Base-by-base conservation (phyloP, 2,329 filamentous ascomycete species). In the Didymella keratinophila region DNA sequence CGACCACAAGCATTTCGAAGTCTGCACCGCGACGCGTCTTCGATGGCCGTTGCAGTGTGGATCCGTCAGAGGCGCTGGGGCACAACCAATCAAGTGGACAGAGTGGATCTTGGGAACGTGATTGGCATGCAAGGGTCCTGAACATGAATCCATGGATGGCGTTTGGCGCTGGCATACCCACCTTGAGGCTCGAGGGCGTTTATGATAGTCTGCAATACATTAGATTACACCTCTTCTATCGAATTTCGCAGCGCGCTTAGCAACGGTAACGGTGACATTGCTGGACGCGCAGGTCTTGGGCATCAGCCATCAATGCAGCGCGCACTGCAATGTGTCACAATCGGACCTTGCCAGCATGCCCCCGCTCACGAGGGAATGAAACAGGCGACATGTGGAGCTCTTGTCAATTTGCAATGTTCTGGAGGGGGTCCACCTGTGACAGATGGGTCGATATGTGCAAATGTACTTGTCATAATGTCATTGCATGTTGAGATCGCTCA, bases 41-140 rank as follows among this genome's bases (percentile, higher is more conserved):
- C 39, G 36, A 43, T 50, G 54, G 56, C 49, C 53, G 62, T 55
- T 63, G 64, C 56, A 65, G 64, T 67, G 62, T 63, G 65, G 58
- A 55, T 36, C 49, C 39, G 51, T 61, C 60, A 52, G 63, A 66
- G 67, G 71, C 71, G 72, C 65, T 59, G 56, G 34, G 56, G 45
- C 30, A 46, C 25, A 63, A 56, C 73, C 70, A 76, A 75, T 76
- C 57, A 58, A 42, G 45, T 21, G 58, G 62, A 20, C 12, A 50
- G 52, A 58, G 47, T 53, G 60, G 63, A 56, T 18, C 51, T 60
- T 54, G 56, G 21, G 50, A 51, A 44, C 57, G 48, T 72, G 68
- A 72, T 74, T 73, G 59, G 71, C 56, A 54, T 54, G 53, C 44
- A 65, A 54, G 56, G 61, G 48, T 32, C 62, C 55, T 41, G 37